Percentiles rank a stretch among this genome's conserved stretches.
phyloP scores from a whole-genome alignment of 1,139 yeast species.

The Blastobotrys aristatus region DNA sequence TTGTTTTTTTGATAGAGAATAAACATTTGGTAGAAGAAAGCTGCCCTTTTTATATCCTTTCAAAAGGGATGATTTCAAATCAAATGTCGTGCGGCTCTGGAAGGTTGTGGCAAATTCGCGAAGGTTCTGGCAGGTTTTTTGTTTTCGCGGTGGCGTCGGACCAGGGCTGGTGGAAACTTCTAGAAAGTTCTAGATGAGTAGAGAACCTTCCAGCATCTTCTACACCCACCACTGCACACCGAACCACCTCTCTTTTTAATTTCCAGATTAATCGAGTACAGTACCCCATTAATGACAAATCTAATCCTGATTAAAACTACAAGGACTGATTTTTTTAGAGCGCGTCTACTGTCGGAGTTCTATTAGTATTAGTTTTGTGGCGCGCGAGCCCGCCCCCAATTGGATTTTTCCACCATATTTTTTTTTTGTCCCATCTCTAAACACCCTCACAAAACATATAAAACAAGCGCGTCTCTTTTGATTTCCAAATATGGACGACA shows the following conservation, averaged over 20 bases:
- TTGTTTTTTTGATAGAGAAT: background rate
- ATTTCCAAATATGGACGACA: background rate
- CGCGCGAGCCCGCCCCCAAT: background rate
- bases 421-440: background rate
- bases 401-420: background rate
- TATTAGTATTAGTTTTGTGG: no score
- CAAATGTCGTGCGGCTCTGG: slow-evolving; percentile 7
- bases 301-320: no score
- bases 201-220: background rate
- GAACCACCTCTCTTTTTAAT: no score
- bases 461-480: background rate
- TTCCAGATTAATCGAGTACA: no score
- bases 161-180: background rate
- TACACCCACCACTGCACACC: no score
- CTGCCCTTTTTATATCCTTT: slow-evolving; percentile 1
- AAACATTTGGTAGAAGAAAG: background rate
- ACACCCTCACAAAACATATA: background rate
- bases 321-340: no score
- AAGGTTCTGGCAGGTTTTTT: background rate
- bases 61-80: slow-evolving; percentile 3
- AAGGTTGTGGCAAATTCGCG: background rate
- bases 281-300: no score
- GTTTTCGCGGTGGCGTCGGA: background rate
- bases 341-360: no score
- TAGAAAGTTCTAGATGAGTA: slow-evolving; percentile 1